Evolutionary conservation across 805 yeast species (phyloP).

Genomic region (Dipodascus albidus): DNA sequence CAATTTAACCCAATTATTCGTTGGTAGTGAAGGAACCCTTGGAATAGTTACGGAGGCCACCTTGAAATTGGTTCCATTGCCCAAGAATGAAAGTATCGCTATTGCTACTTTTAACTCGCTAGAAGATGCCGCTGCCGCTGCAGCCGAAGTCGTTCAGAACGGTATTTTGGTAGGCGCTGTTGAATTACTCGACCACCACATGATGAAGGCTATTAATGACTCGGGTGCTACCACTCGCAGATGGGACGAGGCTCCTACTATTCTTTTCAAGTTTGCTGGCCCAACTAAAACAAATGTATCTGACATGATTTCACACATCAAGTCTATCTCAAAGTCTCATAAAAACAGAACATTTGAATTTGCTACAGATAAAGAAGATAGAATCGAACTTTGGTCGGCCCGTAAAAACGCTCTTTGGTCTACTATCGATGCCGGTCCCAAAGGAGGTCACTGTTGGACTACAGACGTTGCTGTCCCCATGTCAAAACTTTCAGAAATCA

Average conservation of each 20-base stretch:
- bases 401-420: slow-evolving; percentile 62
- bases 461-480: slow-evolving; percentile 81
- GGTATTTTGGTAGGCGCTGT: slow-evolving; percentile 66
- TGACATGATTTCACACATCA: slow-evolving; percentile 37
- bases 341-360: slow-evolving; percentile 48
- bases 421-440: slow-evolving; percentile 54
- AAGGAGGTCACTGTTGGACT: slow-evolving; percentile 47
- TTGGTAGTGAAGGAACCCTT: slow-evolving; percentile 71
- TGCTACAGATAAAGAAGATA: slow-evolving; percentile 50
- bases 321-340: slow-evolving; percentile 40
- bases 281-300: slow-evolving; percentile 27
- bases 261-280: slow-evolving; percentile 57
- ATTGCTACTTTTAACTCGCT: slow-evolving; percentile 58
- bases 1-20: slow-evolving; percentile 60
- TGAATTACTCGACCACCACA: slow-evolving; percentile 60
- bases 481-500: slow-evolving; percentile 51
- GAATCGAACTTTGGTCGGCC: slow-evolving; percentile 62
- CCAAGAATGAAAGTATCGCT: slow-evolving; percentile 54
- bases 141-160: slow-evolving; percentile 44
- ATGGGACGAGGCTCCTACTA: slow-evolving; percentile 50
- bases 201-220: slow-evolving; percentile 54
- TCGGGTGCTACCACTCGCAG: slow-evolving; percentile 39
- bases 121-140: slow-evolving; percentile 60
- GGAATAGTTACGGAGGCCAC: slow-evolving; percentile 75
- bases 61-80: slow-evolving; percentile 53